Evolutionary conservation across 352 stramenopile genomes (phyloP).

Genomic region (Pythium diclinum): DNA sequence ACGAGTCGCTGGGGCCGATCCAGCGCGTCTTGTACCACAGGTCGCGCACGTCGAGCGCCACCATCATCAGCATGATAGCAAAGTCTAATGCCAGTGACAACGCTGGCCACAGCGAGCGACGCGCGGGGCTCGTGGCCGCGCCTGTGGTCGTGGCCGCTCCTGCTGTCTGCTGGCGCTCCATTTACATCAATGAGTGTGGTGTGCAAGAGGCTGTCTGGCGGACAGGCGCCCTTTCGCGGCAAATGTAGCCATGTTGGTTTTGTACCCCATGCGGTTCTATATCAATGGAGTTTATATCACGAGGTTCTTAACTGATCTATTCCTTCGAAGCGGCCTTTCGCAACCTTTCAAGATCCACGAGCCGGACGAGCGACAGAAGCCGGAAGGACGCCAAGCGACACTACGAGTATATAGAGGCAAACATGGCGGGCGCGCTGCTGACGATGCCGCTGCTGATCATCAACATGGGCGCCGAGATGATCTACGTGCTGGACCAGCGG

Average conservation of each 20-base stretch:
- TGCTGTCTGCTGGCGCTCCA: neutral
- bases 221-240: neutral
- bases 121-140: neutral
- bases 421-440: slow-evolving; percentile 65
- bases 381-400: neutral
- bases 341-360: slow-evolving; percentile 2
- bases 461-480: slow-evolving; percentile 94
- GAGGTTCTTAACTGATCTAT: too few species aligned
- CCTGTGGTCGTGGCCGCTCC: neutral
- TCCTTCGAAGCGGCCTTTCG: neutral
- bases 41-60: slow-evolving; percentile 24
- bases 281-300: too few species aligned
- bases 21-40: slow-evolving; percentile 27
- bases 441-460: slow-evolving; percentile 92
- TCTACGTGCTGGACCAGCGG: slow-evolving; percentile 92
- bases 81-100: slow-evolving; percentile 9
- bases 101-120: slow-evolving; percentile 1
- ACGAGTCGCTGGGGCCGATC: slow-evolving; percentile 25
- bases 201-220: too few species aligned
- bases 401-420: neutral
- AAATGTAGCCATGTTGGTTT: slow-evolving; percentile 4
- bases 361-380: neutral
- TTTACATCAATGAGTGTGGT: neutral
- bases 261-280: neutral
- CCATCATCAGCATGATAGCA: slow-evolving; percentile 9